Base-by-base conservation (phyloP, 495 filamentous ascomycete species). In the Penicillium bialowiezense region DNA sequence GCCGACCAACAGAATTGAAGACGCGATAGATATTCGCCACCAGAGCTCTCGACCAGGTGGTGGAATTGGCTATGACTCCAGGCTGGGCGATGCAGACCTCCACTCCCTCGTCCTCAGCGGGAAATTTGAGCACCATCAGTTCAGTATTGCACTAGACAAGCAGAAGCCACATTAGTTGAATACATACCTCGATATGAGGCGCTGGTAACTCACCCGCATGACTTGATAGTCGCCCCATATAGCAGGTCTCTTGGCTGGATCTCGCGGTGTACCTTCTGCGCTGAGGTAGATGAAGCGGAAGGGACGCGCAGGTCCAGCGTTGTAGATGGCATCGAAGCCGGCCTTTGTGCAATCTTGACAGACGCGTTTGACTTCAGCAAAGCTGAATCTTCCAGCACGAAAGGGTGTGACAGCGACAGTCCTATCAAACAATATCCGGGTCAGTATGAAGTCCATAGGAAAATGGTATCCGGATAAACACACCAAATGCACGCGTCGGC, bases 401-500 rank as follows among this genome's bases (percentile, higher is more conserved):
- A 51, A 44, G 1, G 74, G 75, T 6, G 67, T 76, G 5, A 76
- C 47, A 3, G 69, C 71, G 4, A 82, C 67, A 39, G 34, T 44
- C 50, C 52, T 56, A 19, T 7, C 15, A 6, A 15, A 20, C 15
- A 24, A 6, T 10, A 9, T 41, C 21, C 17, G 14, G 18, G 38
- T 31, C 18, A 39, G 35, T 21, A 9, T 39, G n/a, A 0, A 18
- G 18, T 18, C 19, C 13, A 33, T 5, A 32, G 20, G n/a, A 17
- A 26, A 29, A 24, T 18, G 26, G 14, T 38, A 40, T 24, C 1
- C 2, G 13, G 1, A n/a, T 12, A 14, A 33, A 40, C 39, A 13
- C 63, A 78, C 76, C 77, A 83, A 28, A 82, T 78, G 52, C 77
- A 80, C 0, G 72, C 75, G 48, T 79, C 74, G 1, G 75, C 79